Evolutionary conservation across 2,329 filamentous ascomycete species (phyloP).

Genomic region (Fusarium brachygibbosum): DNA sequence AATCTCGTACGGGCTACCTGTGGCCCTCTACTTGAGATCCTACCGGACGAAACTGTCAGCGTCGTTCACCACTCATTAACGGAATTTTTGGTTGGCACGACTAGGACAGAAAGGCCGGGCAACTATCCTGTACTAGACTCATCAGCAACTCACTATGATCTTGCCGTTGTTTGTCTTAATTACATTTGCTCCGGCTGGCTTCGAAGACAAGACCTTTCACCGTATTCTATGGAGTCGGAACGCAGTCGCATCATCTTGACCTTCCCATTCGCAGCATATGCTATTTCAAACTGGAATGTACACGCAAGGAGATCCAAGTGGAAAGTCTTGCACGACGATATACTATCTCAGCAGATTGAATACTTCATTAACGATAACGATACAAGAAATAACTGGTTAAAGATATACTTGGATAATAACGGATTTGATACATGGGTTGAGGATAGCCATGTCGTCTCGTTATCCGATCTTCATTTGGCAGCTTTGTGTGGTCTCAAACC

Average conservation of each 20-base stretch:
- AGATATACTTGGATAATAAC: background rate
- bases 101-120: background rate
- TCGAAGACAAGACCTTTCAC: background rate
- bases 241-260: conserved; percentile 9
- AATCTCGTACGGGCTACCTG: conserved; percentile 34
- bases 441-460: background rate
- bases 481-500: conserved; percentile 26
- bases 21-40: conserved; percentile 38
- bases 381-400: conserved; percentile 13
- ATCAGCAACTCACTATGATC: conserved; percentile 28
- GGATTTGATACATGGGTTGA: accelerated
- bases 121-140: conserved; percentile 30
- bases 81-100: conserved; percentile 33
- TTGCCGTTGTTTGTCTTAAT: conserved; percentile 34
- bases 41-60: conserved; percentile 39
- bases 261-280: conserved; percentile 36
- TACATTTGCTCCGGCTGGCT: conserved; percentile 30
- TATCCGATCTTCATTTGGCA: conserved; percentile 30
- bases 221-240: background rate
- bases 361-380: conserved; percentile 8
- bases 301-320: conserved; percentile 22
- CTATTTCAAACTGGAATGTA: conserved; percentile 21
- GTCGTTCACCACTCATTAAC: conserved; percentile 44
- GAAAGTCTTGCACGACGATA: background rate
- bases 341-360: conserved; percentile 12